Base-by-base conservation (phyloP, 2,329 filamentous ascomycete genomes). In the Aulographum hederae region DNA sequence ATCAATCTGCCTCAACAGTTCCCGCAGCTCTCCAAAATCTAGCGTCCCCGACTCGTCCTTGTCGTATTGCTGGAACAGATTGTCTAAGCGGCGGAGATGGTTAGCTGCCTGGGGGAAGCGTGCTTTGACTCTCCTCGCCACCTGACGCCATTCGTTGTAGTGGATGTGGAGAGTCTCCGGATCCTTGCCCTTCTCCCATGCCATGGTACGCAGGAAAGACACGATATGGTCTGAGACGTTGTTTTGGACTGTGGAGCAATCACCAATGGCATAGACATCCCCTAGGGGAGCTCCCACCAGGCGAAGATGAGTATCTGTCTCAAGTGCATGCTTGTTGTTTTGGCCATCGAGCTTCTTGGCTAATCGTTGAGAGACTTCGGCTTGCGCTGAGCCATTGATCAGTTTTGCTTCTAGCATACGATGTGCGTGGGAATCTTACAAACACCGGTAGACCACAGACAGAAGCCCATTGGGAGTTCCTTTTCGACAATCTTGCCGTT, bases 201-300 rank as follows among this genome's bases (percentile, higher is more conserved):
- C 84, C 2, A 92, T 65, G 12, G 73, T 81, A 38, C 84, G 82
- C 8, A 98, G 67, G 57, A 95, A 98, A 14, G 72, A 77, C 30
- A 94, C 67, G 43, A 98, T 75, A 56, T 94, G 77, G 47, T 92
- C 81, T 3, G 85, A 80, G 2, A 95, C 65, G 43, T 98, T 98
- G 61, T 98, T 98, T 49, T 98, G 91, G 0, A 98, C 86, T 0
- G 91, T 98, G 5, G 81, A 67, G 57, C 89, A 95, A 56, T 98
- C 89, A 11, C 89, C 89, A 38, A 98, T 84, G 30, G 85, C 85
- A 47, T 98, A 98, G 15, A 98, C 84, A 38, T 95, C 86, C 23
- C 89, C 89, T 0, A 95, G 58, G 0, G 89, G 89, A 0, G 89
- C 72, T 32, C 89, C 89, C 37, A 78, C 79, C 0, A 98, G 61